Percentiles rank a stretch among this genome's conserved stretches.
Evolutionary conservation across 176 grass and related monocot species (phyloP).

Genomic region (Poa annua): DNA sequence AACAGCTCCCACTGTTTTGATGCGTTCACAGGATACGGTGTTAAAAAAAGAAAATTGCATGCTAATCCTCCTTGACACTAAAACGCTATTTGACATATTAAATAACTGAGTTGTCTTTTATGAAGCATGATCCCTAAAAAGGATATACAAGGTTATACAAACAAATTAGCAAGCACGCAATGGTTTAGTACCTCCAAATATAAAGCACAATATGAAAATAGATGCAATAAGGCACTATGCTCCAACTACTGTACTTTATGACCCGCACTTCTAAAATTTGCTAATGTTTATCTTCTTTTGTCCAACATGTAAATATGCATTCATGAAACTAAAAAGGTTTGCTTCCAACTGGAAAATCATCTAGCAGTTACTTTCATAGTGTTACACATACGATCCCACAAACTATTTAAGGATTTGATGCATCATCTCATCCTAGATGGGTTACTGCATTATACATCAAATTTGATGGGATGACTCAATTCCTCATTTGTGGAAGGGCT

Average conservation of each 20-base stretch:
- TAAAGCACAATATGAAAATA: background rate
- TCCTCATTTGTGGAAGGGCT: background rate
- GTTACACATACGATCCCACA: constrained; percentile 11
- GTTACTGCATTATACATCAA: background rate
- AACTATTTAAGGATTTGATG: constrained; percentile 7
- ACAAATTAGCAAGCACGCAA: constrained; percentile 20
- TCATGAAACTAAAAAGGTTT: constrained; percentile 28
- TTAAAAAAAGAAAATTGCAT: background rate
- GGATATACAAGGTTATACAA: background rate
- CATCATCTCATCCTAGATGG: constrained; percentile 15
- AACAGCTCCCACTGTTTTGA: background rate
- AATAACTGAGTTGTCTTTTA: background rate
- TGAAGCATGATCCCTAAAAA: background rate
- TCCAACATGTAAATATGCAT: constrained; percentile 30
- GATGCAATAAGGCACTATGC: background rate
- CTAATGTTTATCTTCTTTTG: constrained; percentile 30
- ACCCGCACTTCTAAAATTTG: background rate
- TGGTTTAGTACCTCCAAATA: background rate
- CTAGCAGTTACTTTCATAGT: constrained; percentile 14
- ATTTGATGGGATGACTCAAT: constrained; percentile 5
- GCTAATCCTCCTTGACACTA: background rate
- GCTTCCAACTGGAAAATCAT: constrained; percentile 36
- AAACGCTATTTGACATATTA: constrained; percentile 14
- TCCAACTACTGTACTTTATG: background rate
- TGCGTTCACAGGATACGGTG: constrained; percentile 9